Conservation (phyloP, 371 early-diverging fungal species). For the Apophysomyces ossiformis region DNA sequence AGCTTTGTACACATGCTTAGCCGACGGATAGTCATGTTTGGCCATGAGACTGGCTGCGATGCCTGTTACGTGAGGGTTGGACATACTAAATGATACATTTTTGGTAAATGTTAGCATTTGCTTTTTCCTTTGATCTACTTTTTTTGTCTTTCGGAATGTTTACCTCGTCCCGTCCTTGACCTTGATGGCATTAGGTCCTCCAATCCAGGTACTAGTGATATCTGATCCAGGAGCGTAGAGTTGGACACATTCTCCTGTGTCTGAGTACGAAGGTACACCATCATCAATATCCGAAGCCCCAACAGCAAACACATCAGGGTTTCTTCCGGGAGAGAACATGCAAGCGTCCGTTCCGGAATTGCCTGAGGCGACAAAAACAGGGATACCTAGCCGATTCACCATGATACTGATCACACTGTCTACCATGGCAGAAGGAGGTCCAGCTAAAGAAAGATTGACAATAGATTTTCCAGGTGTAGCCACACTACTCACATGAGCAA, state of each 20-base stretch:
- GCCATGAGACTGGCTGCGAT: constrained; percentile 51
- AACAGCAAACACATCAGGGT: constrained; percentile 66
- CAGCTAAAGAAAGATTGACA: constrained; percentile 67
- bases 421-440: constrained; percentile 40
- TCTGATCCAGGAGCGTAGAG: constrained; percentile 61
- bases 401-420: constrained; percentile 50
- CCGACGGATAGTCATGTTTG: constrained; percentile 15
- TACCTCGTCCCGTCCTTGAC: constrained; percentile 70
- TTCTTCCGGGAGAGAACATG: constrained; percentile 68
- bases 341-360: constrained; percentile 72
- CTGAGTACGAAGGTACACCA: constrained; percentile 52
- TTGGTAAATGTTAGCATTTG: not conserved
- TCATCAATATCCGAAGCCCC: constrained; percentile 62
- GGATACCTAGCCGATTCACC: constrained; percentile 44
- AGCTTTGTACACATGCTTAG: constrained; percentile 30
- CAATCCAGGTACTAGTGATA: constrained; percentile 58
- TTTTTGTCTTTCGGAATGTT: not conserved
- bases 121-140: not conserved
- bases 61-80: constrained; percentile 71
- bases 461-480: constrained; percentile 37
- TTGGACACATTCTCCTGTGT: constrained; percentile 61
- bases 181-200: constrained; percentile 23
- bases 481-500: constrained; percentile 31
- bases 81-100: constrained; percentile 48
- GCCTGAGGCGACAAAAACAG: constrained; percentile 74